Base-by-base conservation (phyloP, 768 basidiomycete species). In the Leucocoprinus leucothites region DNA sequence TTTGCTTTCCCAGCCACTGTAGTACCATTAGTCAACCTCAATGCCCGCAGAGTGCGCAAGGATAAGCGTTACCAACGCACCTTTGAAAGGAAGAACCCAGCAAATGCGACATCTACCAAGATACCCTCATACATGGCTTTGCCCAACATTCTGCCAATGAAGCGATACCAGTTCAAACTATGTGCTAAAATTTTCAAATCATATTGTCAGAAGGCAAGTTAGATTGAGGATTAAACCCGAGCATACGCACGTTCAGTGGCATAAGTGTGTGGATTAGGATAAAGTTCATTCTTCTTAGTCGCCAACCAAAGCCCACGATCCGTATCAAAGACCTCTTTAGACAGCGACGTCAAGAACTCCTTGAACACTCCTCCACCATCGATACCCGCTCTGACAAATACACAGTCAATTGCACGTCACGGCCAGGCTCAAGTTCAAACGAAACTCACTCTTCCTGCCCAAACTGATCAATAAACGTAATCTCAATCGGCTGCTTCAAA, bases 291-390 rank as follows among this genome's bases (percentile, higher is more conserved):
- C 70, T 93, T 89, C 69, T 84, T 82, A 55, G 87, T 99, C 24
- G 82, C 85, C 24, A 96, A 75, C 97, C 97, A 99, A 3, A 99
- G 73, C 9, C 97, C 97, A 3, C 94, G 85, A 64, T 98, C 85
- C 1, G 90, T 88, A 64, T 99, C 94, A 58, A 99, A 98, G 0
- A 91, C 96, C 67, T 98, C 96, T 64, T 89, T 94, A 55, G 86
- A 87, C 16, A 99, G 69, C 13, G 89, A 91, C 1, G 94, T 99
- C 64, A 98, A 82, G 62, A 98, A 97, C 68, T 98, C 97, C 67
- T 98, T 99, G 77, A 97, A 98, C 3, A 98, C 86, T 0, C 97
- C 97, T 2, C 97, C 95, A 1, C 96, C 95, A 60, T 98, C 96
- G 28, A 98, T 96, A 0, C 95, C 96, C 16, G 87, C 85, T 67